phyloP scores from a whole-genome alignment of 768 basidiomycete species.

The Exidia glandulosa region DNA sequence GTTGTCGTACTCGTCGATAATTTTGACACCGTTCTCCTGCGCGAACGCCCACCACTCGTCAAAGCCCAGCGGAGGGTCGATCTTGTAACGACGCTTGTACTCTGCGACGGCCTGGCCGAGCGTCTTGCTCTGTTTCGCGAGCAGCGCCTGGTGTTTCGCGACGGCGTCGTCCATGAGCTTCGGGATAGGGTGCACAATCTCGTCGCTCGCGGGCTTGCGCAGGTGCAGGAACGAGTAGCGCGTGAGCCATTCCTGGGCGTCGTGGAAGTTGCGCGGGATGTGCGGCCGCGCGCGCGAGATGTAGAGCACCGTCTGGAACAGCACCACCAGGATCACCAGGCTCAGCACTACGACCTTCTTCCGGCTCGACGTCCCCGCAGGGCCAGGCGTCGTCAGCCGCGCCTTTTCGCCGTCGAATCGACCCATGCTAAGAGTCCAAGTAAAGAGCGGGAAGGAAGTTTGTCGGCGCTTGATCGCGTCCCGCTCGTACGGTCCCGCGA shows the following conservation, averaged over 20 bases:
- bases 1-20: constrained; percentile 85
- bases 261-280: not conserved
- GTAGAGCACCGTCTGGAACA: not conserved
- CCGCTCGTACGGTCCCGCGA: no score
- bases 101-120: constrained; percentile 69
- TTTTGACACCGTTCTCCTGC: constrained; percentile 53
- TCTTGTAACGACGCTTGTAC: constrained; percentile 67
- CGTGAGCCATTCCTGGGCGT: not conserved
- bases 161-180: constrained; percentile 78
- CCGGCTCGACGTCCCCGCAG: not conserved
- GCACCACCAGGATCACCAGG: not conserved
- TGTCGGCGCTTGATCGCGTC: no score
- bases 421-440: no score
- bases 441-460: no score
- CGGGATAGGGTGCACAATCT: constrained; percentile 63
- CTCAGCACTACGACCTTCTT: not conserved
- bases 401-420: not conserved
- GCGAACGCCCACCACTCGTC: constrained; percentile 85
- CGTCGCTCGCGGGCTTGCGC: not conserved
- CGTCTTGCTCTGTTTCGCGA: constrained; percentile 70
- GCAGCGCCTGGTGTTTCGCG: constrained; percentile 48
- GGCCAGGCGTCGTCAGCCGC: not conserved
- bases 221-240: not conserved
- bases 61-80: constrained; percentile 81
- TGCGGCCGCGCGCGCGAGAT: not conserved